Conservation (phyloP, 2,329 filamentous ascomycete genomes). For the Tolypocladium pustulatum region DNA sequence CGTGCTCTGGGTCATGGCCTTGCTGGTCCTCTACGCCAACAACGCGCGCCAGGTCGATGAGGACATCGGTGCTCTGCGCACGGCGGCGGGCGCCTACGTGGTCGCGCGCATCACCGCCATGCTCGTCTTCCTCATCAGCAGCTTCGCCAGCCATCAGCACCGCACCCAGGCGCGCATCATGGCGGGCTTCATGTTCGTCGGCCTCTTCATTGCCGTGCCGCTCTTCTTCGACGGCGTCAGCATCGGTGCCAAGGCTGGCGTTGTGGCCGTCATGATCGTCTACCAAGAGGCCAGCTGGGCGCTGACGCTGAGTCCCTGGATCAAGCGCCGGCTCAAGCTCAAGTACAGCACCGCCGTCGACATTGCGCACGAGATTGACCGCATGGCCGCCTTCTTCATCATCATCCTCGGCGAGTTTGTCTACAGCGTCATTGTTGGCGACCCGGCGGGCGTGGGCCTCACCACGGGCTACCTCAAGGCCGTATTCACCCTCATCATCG, state of each 20-base stretch:
- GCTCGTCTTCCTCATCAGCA: conserved; percentile 29
- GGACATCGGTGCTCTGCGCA: conserved; percentile 31
- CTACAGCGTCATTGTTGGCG: conserved; percentile 35
- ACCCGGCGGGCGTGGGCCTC: conserved; percentile 32
- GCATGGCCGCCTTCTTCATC: conserved; percentile 39
- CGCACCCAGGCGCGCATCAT: conserved; percentile 32
- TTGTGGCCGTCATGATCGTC: conserved; percentile 29
- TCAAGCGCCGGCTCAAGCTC: conserved; percentile 29
- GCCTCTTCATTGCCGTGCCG: conserved; percentile 29
- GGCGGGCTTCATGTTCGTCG: conserved; percentile 28
- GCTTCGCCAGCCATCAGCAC: conserved; percentile 36
- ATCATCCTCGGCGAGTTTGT: conserved; percentile 41
- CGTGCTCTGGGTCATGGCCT: conserved; percentile 40
- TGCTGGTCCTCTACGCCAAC: conserved; percentile 36
- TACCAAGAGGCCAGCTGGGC: conserved; percentile 32
- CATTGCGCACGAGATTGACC: conserved; percentile 37
- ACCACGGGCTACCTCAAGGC: conserved; percentile 31
- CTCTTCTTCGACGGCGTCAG: conserved; percentile 31
- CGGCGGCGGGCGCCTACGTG: conserved; percentile 34
- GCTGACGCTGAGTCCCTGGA: conserved; percentile 30
- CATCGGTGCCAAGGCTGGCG: conserved; percentile 27
- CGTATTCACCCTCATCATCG: conserved; percentile 36
- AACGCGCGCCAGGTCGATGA: conserved; percentile 32
- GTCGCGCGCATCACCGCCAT: conserved; percentile 30
- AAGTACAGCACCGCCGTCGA: conserved; percentile 37